These are phyloP conservation scores for Eucalyptus grandis DNA, from an alignment of 345 rosid genomes.

Conservation along the genomic window DNA sequence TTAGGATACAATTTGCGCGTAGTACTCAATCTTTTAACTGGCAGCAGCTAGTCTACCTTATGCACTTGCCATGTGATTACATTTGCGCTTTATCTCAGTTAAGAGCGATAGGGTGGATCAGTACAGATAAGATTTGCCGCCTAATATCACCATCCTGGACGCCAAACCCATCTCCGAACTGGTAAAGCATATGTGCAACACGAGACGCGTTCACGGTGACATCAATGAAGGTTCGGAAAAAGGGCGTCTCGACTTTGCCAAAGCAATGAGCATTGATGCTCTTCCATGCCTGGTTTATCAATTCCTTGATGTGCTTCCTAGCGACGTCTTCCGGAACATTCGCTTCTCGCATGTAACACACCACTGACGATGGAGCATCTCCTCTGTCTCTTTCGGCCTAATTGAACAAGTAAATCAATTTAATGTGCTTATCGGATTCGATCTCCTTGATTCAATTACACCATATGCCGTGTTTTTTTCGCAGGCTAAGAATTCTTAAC, in stretches of 20 bases:
- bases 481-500: neutral
- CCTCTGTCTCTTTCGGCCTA: conserved; percentile 50
- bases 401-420: neutral
- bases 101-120: conserved; percentile 9
- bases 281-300: conserved; percentile 21
- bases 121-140: conserved; percentile 10
- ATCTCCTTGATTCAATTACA: neutral
- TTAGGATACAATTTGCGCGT: neutral
- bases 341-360: conserved; percentile 22
- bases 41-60: neutral
- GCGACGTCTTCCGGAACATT: conserved; percentile 22
- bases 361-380: conserved; percentile 30
- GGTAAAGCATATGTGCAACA: conserved; percentile 26
- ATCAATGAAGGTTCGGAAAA: conserved; percentile 1
- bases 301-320: conserved; percentile 1
- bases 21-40: neutral
- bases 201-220: conserved; percentile 18
- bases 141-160: conserved; percentile 20
- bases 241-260: neutral
- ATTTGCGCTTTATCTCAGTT: neutral
- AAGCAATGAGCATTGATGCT: conserved; percentile 16
- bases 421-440: neutral
- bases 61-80: neutral
- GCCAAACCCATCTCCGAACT: conserved; percentile 36
- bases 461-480: neutral